Percentiles rank a stretch among this genome's conserved stretches.
Evolutionary conservation across 2,329 filamentous ascomycete genomes (phyloP).

Genomic region (Colletotrichum aenigma): DNA sequence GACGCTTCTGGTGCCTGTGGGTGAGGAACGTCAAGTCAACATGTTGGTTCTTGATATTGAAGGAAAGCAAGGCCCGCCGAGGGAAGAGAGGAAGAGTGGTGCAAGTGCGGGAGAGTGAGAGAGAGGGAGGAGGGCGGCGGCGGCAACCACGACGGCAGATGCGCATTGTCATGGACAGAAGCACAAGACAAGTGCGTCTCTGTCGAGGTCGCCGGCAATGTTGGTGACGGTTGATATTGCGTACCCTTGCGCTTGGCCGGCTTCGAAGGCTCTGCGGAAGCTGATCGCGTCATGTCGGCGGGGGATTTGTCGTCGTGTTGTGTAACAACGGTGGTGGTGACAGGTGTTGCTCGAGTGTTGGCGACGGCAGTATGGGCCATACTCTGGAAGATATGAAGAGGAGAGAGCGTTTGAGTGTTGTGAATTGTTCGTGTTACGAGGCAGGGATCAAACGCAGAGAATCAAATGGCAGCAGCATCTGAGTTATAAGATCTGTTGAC

Average conservation of each 20-base stretch:
- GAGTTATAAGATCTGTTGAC: slow-evolving; percentile 21
- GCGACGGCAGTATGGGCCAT: slow-evolving; percentile 19
- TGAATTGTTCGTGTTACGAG: slow-evolving; percentile 11
- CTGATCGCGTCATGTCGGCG: slow-evolving; percentile 41
- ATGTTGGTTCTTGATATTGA: background rate
- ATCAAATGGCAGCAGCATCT: slow-evolving; percentile 15
- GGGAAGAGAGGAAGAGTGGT: background rate
- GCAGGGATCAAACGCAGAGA: slow-evolving; percentile 11
- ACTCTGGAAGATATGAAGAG: slow-evolving; percentile 3
- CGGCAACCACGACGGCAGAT: background rate
- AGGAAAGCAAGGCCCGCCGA: background rate
- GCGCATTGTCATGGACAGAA: background rate
- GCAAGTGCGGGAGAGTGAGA: background rate
- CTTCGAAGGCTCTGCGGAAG: slow-evolving; percentile 47
- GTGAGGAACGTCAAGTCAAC: background rate
- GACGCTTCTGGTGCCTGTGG: slow-evolving; percentile 71
- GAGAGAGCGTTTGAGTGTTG: background rate
- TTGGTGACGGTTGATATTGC: slow-evolving; percentile 1
- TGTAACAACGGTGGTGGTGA: slow-evolving; percentile 10
- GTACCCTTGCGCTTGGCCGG: slow-evolving; percentile 51
- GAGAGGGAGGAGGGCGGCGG: background rate
- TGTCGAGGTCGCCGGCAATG: background rate
- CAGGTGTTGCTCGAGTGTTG: slow-evolving; percentile 14
- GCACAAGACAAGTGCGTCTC: background rate
- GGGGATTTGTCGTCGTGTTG: slow-evolving; percentile 14